Evolutionary conservation across 2,329 filamentous ascomycete species (phyloP).

Genomic region (Volutella citrinella): DNA sequence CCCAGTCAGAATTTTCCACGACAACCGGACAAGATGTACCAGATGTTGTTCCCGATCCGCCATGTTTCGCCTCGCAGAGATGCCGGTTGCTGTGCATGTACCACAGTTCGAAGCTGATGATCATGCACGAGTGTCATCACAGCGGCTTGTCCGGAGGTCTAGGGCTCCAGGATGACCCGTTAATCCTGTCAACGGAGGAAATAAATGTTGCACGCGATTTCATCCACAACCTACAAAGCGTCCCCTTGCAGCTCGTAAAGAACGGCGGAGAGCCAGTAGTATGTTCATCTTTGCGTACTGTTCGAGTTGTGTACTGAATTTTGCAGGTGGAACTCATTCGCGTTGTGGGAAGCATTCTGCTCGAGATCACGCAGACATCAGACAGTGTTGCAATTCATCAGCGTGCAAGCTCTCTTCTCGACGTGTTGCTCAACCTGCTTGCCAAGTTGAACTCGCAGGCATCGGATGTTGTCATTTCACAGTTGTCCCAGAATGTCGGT

Average conservation of each 20-base stretch:
- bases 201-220: background rate
- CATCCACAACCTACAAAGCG: background rate
- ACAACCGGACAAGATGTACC: no score
- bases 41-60: no score
- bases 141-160: background rate
- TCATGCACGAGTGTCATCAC: background rate
- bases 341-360: background rate
- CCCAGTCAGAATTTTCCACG: no score
- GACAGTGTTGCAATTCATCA: background rate
- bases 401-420: background rate
- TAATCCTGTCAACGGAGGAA: background rate
- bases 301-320: background rate
- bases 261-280: background rate
- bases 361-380: background rate
- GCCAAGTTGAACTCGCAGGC: background rate
- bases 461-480: no score
- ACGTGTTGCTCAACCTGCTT: background rate
- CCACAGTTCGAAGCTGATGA: background rate
- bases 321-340: conserved; percentile 1
- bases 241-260: background rate
- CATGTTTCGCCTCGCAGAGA: no score
- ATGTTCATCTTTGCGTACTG: background rate
- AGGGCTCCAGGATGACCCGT: background rate
- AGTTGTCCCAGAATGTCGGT: no score
- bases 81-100: no score